A percentile compares a stretch with the other conserved stretches of the same genome.
Conservation (phyloP, 2,329 filamentous ascomycete genomes). For the Malbranchea cinnamomea region DNA sequence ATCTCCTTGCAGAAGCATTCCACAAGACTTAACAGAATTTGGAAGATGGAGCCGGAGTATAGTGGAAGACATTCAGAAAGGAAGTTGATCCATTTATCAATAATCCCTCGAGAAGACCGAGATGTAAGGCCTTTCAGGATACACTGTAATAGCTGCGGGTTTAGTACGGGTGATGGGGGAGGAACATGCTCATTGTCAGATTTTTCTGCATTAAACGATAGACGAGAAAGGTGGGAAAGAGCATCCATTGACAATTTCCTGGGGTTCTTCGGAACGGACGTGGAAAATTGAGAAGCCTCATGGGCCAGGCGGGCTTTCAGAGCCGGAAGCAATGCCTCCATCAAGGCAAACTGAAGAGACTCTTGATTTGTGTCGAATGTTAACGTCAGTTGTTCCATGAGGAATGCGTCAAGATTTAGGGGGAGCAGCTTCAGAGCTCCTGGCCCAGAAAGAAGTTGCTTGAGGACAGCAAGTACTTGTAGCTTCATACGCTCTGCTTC, state of each 20-base stretch:
- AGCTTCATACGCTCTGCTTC: constrained; percentile 55
- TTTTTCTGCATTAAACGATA: constrained; percentile 33
- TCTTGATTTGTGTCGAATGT: constrained; percentile 48
- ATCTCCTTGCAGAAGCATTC: constrained; percentile 78
- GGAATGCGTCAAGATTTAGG: constrained; percentile 48
- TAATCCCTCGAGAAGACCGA: constrained; percentile 53
- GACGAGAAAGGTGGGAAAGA: constrained; percentile 25
- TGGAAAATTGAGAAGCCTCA: constrained; percentile 18
- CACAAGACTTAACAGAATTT: constrained; percentile 77
- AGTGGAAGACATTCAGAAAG: constrained; percentile 70
- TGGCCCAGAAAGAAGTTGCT: constrained; percentile 25
- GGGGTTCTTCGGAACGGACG: constrained; percentile 20
- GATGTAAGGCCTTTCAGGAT: constrained; percentile 70
- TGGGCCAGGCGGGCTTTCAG: constrained; percentile 45
- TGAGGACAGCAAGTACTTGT: constrained; percentile 53
- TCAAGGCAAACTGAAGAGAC: constrained; percentile 59
- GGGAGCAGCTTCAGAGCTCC: constrained; percentile 24
- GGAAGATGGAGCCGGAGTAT: constrained; percentile 73
- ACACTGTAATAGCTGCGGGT: constrained; percentile 63
- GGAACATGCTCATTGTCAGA: constrained; percentile 22
- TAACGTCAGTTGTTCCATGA: constrained; percentile 53
- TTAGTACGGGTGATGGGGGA: constrained; percentile 45
- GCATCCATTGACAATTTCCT: constrained; percentile 26
- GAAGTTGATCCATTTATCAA: constrained; percentile 87
- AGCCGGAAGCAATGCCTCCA: constrained; percentile 62